Evolutionary conservation across 495 filamentous ascomycete species (phyloP), one percentile per base, ranked within the genome.

Genomic region (Clohesyomyces aquaticus): DNA sequence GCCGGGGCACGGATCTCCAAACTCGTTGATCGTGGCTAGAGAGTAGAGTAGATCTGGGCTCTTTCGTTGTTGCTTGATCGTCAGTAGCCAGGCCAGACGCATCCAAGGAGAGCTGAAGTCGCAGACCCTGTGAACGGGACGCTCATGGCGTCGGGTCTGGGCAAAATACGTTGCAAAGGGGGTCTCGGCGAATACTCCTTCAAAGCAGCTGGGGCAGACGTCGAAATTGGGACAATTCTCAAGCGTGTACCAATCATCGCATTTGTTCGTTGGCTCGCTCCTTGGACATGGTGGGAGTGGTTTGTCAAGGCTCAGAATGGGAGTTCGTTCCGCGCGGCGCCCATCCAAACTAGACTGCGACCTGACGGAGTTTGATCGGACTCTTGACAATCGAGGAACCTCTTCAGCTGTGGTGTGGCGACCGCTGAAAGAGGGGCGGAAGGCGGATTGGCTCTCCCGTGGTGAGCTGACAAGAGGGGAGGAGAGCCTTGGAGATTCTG

Each of bases 211-310:
- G 1, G 87, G 87, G 53, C 87, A 90, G 42, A 90, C 83, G 61
- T 86, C 78, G 29, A 89, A 80, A 32, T 78, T 75, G 4, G 78
- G 73, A 53, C 81, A 76, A 8, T 81, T 79, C 23, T 80, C 78
- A 6, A 90, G 76, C 3, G 84, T 88, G 63, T 84, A 84, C 87
- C 87, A 90, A 64, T 88, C 86, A 59, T 84, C 77, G 49, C 81
- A 77, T 1, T 81, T 82, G 3, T 76, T 68, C 9, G 79, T 76
- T 4, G 77, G 77, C 3, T 75, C 65, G 2, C 79, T 74, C 51
- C 87, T 74, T 1, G 84, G 81, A 56, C 87, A 90, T 1, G 80
- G 68, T 42, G 80, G 78, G 18, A 88, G 46, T 61, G 63, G 67
- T 27, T 32, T 59, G 19, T 66, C 63, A 4, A 63, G 46, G 18